Percentiles rank a stretch among this genome's conserved stretches.
Conservation (phyloP, 2,329 filamentous ascomycete species). For the Gaeumannomyces tritici region DNA sequence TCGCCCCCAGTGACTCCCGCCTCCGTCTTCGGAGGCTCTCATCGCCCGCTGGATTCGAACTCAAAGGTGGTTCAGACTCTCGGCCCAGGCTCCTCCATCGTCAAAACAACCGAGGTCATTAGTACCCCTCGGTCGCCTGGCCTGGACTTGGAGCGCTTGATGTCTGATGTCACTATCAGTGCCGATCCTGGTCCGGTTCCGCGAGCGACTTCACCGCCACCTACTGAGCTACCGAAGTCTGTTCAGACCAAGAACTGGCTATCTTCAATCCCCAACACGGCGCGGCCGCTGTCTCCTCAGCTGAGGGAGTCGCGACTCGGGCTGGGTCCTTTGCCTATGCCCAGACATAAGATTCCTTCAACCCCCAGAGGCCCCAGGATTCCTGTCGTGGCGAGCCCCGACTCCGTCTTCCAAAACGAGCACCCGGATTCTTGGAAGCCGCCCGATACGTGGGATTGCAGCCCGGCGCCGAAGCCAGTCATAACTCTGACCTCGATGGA, state of each 20-base stretch:
- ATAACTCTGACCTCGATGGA: slow-evolving; percentile 1
- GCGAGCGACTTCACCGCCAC: slow-evolving; percentile 2
- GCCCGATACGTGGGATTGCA: slow-evolving; percentile 31
- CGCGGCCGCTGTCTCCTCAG: background rate
- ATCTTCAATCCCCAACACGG: background rate
- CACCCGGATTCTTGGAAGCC: slow-evolving; percentile 35
- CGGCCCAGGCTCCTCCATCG: slow-evolving; percentile 31
- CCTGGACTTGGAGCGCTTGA: slow-evolving; percentile 20
- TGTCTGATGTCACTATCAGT: slow-evolving; percentile 28
- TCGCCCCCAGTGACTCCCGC: slow-evolving; percentile 10
- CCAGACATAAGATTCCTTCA: background rate
- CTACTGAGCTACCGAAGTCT: background rate
- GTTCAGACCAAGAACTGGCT: slow-evolving; percentile 4
- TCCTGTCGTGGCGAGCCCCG: slow-evolving; percentile 10
- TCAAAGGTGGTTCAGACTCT: slow-evolving; percentile 26
- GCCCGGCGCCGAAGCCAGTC: slow-evolving; percentile 14
- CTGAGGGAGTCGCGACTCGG: background rate
- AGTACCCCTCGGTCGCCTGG: slow-evolving; percentile 22
- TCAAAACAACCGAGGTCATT: slow-evolving; percentile 27
- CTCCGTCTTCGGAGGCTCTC: slow-evolving; percentile 6
- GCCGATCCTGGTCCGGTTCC: slow-evolving; percentile 10
- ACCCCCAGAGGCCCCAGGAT: slow-evolving; percentile 5
- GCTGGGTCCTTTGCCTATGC: background rate
- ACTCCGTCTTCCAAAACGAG: slow-evolving; percentile 17
- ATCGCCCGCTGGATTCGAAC: slow-evolving; percentile 8